Evolutionary conservation across 139 green algal genomes (phyloP).

Genomic region (Micractinium sp.): DNA sequence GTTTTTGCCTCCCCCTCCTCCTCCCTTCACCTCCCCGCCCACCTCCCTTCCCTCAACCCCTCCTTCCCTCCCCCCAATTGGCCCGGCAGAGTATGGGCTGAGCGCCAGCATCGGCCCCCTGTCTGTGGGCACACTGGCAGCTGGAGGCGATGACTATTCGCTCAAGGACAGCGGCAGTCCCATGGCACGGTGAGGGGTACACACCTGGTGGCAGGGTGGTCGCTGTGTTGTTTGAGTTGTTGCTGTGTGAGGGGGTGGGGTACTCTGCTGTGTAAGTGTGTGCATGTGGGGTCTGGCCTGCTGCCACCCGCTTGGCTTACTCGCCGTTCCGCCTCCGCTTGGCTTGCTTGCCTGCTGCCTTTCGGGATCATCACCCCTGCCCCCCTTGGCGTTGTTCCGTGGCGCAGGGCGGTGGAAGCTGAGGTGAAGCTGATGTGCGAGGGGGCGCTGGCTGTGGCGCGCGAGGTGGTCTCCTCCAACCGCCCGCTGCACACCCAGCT

Average conservation of each 20-base stretch:
- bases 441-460: slow-evolving; percentile 71
- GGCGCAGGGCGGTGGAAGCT: slow-evolving; percentile 55
- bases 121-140: slow-evolving; percentile 71
- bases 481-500: slow-evolving; percentile 57
- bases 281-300: not conserved
- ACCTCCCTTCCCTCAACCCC: not conserved
- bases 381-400: not conserved
- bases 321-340: not conserved
- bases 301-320: not conserved
- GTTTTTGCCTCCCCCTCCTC: too few species aligned
- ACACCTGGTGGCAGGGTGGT: too few species aligned
- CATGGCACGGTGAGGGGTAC: slow-evolving; percentile 8
- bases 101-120: slow-evolving; percentile 77
- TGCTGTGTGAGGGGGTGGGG: too few species aligned
- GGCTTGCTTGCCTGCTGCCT: not conserved
- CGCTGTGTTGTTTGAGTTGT: not conserved
- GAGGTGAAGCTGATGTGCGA: slow-evolving; percentile 78
- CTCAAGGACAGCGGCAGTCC: slow-evolving; percentile 42
- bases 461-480: slow-evolving; percentile 70
- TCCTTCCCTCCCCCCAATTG: not conserved
- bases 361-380: not conserved
- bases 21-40: not conserved
- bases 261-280: too few species aligned
- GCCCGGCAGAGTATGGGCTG: slow-evolving; percentile 75
- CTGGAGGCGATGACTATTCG: slow-evolving; percentile 68